Base-by-base conservation (phyloP, 2,329 filamentous ascomycete genomes). In the Fusarium torulosum region DNA sequence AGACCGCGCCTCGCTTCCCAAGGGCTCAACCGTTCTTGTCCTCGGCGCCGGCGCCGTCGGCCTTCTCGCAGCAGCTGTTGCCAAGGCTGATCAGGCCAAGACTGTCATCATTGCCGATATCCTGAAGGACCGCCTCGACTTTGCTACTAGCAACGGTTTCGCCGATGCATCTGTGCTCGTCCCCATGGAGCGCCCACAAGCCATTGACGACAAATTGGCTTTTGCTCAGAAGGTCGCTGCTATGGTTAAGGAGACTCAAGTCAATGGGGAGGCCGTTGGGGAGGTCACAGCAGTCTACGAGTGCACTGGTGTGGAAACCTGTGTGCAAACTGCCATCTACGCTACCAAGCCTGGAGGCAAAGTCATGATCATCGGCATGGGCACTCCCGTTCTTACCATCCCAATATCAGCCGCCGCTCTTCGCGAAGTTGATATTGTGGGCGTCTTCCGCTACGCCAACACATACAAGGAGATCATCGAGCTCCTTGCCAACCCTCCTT, bases 221-320 rank as follows among this genome's bases (percentile, higher is more conserved):
- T 85, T 81, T 59, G 85, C 85, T 9, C 81, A 82, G 65, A 79
- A 81, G 37, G 80, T 86, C 3, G 84, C 87, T 2, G 78, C 76
- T 52, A 72, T 78, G 59, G 77, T 85, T 50, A 80, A 79, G 70
- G 70, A 70, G 31, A 76, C 78, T 1, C 64, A 69, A 33, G 75
- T 80, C 3, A 72, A 74, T 1, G 81, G 80, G 10, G 74, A 80
- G 66, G 82, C 85, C 14, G 83, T 91, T 61, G 87, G 81, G 0
- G 88, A 92, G 73, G 85, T 91, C 0, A 85, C 88, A 50, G 86
- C 87, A 2, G 90, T 91, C 4, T 93, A 91, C 73, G 91, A 94
- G 79, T 94, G 91, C 75, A 94, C 92, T 0, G 92, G 92, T 10
- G 91, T 93, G 21, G 91, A 92, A 74, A 86, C 88, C 0, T 94